phyloP scores from a whole-genome alignment of 495 filamentous ascomycete genomes.

The Annulohypoxylon stygium region DNA sequence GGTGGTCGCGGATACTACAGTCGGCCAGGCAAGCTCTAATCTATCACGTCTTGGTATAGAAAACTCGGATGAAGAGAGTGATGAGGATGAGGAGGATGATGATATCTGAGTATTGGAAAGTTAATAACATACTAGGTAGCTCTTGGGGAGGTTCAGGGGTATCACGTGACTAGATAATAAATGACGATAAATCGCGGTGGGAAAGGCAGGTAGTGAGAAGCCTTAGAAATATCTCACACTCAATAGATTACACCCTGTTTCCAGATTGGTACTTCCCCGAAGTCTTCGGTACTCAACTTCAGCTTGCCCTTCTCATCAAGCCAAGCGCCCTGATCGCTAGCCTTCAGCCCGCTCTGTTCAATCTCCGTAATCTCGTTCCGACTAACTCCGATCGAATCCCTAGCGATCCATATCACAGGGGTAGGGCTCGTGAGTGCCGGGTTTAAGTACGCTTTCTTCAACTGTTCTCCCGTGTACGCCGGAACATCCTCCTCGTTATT shows the following conservation, averaged over 20 bases:
- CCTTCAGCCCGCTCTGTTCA: slow-evolving; percentile 45
- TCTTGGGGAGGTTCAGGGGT: no score
- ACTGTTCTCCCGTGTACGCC: slow-evolving; percentile 67
- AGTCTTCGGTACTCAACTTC: slow-evolving; percentile 62
- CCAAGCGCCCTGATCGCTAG: slow-evolving; percentile 74
- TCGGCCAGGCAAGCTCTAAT: not conserved
- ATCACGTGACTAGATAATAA: no score
- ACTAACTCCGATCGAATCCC: slow-evolving; percentile 74
- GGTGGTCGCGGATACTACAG: not conserved
- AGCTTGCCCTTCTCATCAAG: slow-evolving; percentile 71
- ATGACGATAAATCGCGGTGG: no score
- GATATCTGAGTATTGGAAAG: no score
- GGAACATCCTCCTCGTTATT: slow-evolving; percentile 65
- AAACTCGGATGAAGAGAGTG: not conserved
- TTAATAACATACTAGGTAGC: no score
- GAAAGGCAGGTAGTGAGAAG: no score
- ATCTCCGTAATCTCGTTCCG: slow-evolving; percentile 66
- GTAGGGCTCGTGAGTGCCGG: slow-evolving; percentile 72
- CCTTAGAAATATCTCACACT: not conserved
- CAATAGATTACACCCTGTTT: slow-evolving; percentile 64
- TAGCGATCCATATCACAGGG: slow-evolving; percentile 77
- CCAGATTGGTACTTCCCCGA: slow-evolving; percentile 75
- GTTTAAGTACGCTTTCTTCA: slow-evolving; percentile 72
- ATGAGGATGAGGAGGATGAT: not conserved
- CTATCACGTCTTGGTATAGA: not conserved